Base-by-base conservation (phyloP, 192 early-diverging fungal genomes). In the Chytriomyces confervae region DNA sequence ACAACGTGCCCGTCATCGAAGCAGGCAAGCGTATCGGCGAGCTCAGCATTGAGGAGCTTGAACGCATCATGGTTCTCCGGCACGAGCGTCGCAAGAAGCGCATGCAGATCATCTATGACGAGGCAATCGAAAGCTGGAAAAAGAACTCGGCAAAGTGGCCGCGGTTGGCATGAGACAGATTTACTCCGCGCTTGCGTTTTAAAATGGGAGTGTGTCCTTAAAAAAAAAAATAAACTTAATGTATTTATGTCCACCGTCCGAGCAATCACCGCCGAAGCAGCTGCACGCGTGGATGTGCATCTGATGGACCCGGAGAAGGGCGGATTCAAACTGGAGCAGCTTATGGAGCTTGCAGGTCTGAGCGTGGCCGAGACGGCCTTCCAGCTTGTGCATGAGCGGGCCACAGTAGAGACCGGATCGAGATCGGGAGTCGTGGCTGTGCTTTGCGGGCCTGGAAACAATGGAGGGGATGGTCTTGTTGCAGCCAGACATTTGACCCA, bases 391-490 rank as follows among this genome's bases (percentile, higher is more conserved):
- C 63, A 93, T 80, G 78, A 63, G 13, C 72, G 86, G 61, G 71
- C 86, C 4, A 85, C 83, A 36, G 86, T 20, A 51, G 23, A 18
- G 10, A 3, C 27, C 13, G 60, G n/a, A 7, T 9, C 66, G 49
- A 66, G 3, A 16, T 50, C n/a, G 57, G 9, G 5, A 45, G 9
- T 43, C 20, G 50, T 61, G 2, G 16, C 62, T 61, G 23, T 71
- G 0, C n/a, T 76, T 13, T 51, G 49, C 50, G 94, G 93, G 2
- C 92, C 92, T 48, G 97, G 97, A 51, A 98, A 99, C 80, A 99
- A 99, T 82, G 97, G 97, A 43, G 96, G 96, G 18, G 97, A 99
- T 84, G 97, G 91, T 0, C 86, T 99, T 18, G 97, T 99, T 36
- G 94, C 95, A 16, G 96, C 96, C 11, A 89, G 96, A 43, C 96